Evolutionary conservation across 78 protist genomes (phyloP).

Genomic region (Polysphondylium violaceum): DNA sequence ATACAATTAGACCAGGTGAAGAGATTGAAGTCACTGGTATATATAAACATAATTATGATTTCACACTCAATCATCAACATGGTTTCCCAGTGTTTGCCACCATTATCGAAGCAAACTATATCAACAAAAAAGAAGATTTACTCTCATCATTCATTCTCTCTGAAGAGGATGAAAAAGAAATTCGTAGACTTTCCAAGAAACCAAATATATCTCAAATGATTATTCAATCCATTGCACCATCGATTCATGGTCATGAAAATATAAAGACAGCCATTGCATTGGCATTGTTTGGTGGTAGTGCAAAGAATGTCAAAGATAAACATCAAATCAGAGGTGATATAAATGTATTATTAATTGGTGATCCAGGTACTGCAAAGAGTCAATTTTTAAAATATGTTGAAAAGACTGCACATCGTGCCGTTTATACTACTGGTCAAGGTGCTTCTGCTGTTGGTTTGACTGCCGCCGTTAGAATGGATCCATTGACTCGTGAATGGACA

Average conservation of each 20-base stretch:
- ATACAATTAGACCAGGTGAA: constrained; percentile 98
- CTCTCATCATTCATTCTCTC: constrained; percentile 74
- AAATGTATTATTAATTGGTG: constrained; percentile 99
- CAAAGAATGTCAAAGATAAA: constrained; percentile 67
- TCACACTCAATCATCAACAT: constrained; percentile 84
- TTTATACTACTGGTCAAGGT: constrained; percentile 99
- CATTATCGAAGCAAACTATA: constrained; percentile 96
- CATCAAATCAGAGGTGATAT: constrained; percentile 99
- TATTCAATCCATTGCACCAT: constrained; percentile 97
- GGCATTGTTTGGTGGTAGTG: constrained; percentile 97
- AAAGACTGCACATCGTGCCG: constrained; percentile 98
- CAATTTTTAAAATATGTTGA: constrained; percentile 97
- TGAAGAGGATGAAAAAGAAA: constrained; percentile 92
- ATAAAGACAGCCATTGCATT: constrained; percentile 97
- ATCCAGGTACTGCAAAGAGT: constrained; percentile 99
- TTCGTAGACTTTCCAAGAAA: constrained; percentile 84
- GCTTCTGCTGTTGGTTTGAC: constrained; percentile 99
- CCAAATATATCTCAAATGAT: constrained; percentile 87
- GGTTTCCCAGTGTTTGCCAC: constrained; percentile 99
- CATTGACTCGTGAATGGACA: constrained; percentile 98
- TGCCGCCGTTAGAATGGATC: constrained; percentile 98
- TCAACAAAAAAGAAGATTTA: constrained; percentile 79
- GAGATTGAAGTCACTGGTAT: constrained; percentile 96
- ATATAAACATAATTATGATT: constrained; percentile 91
- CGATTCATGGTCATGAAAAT: constrained; percentile 98